Evolutionary conservation across 768 basidiomycete species (phyloP).

Genomic region (Lactarius quietus): DNA sequence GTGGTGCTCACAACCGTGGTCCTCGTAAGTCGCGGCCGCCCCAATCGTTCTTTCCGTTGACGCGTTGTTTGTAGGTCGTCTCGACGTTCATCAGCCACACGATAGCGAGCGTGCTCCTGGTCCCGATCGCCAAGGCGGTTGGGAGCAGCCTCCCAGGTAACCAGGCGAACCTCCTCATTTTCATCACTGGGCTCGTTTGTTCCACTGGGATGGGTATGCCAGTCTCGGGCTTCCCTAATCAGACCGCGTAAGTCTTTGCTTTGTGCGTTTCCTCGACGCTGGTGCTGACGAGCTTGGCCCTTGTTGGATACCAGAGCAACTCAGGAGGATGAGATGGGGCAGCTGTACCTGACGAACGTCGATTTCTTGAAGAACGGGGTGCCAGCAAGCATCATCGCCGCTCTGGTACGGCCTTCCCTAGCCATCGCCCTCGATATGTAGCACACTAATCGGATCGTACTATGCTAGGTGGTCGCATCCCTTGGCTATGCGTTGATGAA

Average conservation of each 20-base stretch:
- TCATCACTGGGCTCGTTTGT: conserved; percentile 89
- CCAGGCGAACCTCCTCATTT: conserved; percentile 81
- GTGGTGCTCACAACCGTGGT: conserved; percentile 45
- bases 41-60: not conserved
- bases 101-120: conserved; percentile 93
- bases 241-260: conserved; percentile 73
- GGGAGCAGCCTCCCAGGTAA: conserved; percentile 68
- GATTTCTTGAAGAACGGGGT: conserved; percentile 95
- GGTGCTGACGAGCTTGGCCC: not conserved
- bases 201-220: conserved; percentile 98
- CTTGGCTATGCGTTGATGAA: conserved; percentile 79
- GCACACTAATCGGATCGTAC: not conserved
- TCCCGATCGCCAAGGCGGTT: conserved; percentile 91
- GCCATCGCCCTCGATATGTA: conserved; percentile 1
- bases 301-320: conserved; percentile 56
- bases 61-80: conserved; percentile 49
- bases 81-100: conserved; percentile 98
- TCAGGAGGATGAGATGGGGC: conserved; percentile 92
- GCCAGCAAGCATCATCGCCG: conserved; percentile 89
- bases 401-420: conserved; percentile 49
- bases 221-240: conserved; percentile 98
- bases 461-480: conserved; percentile 70
- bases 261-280: not conserved
- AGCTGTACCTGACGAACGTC: conserved; percentile 75
- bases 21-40: conserved; percentile 29